Base-by-base conservation (phyloP, 2,329 filamentous ascomycete genomes). In the Chalara sp. region DNA sequence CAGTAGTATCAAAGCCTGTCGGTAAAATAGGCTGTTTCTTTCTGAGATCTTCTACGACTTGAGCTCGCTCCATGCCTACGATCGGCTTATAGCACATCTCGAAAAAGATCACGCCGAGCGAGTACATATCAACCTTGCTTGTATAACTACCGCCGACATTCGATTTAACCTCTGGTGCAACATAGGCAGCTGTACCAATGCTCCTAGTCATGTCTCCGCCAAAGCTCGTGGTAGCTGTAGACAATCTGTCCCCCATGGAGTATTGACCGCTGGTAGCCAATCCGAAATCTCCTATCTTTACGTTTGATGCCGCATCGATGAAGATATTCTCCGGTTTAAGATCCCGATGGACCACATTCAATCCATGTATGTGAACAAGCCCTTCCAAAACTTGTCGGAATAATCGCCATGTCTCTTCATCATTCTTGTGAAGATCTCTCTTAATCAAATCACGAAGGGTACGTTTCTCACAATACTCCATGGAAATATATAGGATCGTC, bases 311-410 rank as follows among this genome's bases (percentile, higher is more conserved):
- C 6, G 86, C 82, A 62, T 97, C 92, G 57, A 99, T 95, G 70
- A 99, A 99, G 32, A 99, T 85, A 58, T 99, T 99, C 64, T 97
- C 93, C 0, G 93, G 93, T 65, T 99, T 99, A 31, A 99, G 75
- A 67, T 99, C 93, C 6, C 93, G 86, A 66, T 99, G 93, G 11
- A 97, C 93, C 57, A 99, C 95, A 46, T 88, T 90, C 52, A 92
- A 78, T 8, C 84, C 80, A 66, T 99, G 93, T 42, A 99, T 93
- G 65, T 97, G 89, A 11, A 82, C 84, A 40, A 99, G 71, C 0
- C 92, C 93, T 67, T 97, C 91, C 5, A 97, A 72, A 8, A 97
- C 84, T 62, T 97, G 92, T 32, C 92, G 83, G 58, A 97, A 91
- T 5, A 97, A 74, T 32, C 90, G 83, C 93, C 93, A 99, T 12